Evolutionary conservation across 1,139 yeast genomes (phyloP).

Genomic region (Yamadazyma siamensis): DNA sequence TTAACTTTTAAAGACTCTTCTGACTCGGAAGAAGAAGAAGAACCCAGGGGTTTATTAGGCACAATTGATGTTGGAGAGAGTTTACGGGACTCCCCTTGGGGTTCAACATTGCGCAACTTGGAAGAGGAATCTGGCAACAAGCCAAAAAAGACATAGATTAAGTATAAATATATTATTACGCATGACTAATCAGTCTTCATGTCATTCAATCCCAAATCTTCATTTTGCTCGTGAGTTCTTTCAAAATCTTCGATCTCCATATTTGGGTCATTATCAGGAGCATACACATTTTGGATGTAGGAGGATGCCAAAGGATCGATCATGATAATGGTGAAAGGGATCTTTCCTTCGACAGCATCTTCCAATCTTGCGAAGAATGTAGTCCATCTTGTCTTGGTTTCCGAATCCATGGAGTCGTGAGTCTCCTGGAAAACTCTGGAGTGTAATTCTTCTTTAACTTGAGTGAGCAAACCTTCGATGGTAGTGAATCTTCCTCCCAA

Average conservation of each 20-base stretch:
- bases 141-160: not conserved
- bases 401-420: constrained; percentile 87
- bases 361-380: constrained; percentile 70
- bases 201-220: constrained; percentile 85
- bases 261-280: constrained; percentile 97
- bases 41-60: constrained; percentile 15
- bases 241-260: constrained; percentile 89
- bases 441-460: constrained; percentile 87
- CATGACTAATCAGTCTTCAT: constrained; percentile 46
- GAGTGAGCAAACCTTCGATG: constrained; percentile 84
- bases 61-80: constrained; percentile 23
- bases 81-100: constrained; percentile 27
- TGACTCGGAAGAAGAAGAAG: not conserved
- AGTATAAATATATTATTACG: constrained; percentile 1
- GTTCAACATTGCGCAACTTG: constrained; percentile 20
- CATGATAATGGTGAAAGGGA: constrained; percentile 81
- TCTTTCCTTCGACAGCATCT: constrained; percentile 80
- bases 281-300: constrained; percentile 94
- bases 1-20: constrained; percentile 4
- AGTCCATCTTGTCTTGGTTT: constrained; percentile 76
- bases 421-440: constrained; percentile 81
- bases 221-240: constrained; percentile 84
- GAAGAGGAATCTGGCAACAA: constrained; percentile 6
- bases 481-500: constrained; percentile 98
- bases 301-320: constrained; percentile 95